These are phyloP conservation scores for Mortierella sp. DNA, from an alignment of 371 early-diverging fungal species.

Conservation along the genomic window DNA sequence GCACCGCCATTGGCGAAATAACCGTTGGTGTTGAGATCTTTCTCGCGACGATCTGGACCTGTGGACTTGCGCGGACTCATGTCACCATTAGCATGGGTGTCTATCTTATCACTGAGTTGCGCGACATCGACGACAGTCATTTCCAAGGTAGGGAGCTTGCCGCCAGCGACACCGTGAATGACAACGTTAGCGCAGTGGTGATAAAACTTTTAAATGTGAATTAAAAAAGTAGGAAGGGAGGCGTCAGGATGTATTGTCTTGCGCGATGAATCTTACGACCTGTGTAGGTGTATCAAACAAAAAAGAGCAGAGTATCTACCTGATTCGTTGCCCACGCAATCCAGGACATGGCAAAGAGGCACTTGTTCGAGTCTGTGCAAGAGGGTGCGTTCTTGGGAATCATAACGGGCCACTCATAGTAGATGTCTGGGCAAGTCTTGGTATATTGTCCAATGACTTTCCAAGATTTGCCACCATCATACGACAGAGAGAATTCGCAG, in stretches of 20 bases:
- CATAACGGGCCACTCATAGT: constrained; percentile 48
- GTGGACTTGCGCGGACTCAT: background rate
- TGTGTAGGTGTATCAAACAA: background rate
- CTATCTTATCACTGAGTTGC: constrained; percentile 1
- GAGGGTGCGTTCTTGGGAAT: constrained; percentile 48
- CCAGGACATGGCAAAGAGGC: constrained; percentile 52
- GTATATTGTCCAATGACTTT: constrained; percentile 66
- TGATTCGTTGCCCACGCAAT: constrained; percentile 31
- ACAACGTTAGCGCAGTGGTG: constrained; percentile 53
- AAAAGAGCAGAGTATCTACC: constrained; percentile 4
- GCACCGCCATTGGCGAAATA: constrained; percentile 30
- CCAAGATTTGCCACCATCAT: constrained; percentile 72
- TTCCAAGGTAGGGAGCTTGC: constrained; percentile 25
- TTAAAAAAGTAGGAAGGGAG: background rate
- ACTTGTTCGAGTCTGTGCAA: constrained; percentile 41
- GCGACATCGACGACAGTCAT: constrained; percentile 47
- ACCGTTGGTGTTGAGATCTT: constrained; percentile 15
- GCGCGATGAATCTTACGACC: background rate
- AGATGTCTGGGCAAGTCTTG: constrained; percentile 58
- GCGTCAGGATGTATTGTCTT: background rate
- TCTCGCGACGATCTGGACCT: constrained; percentile 27
- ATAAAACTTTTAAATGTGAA: constrained; percentile 21
- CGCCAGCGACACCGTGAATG: constrained; percentile 15
- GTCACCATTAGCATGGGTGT: constrained; percentile 32
- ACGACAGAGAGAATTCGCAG: constrained; percentile 78